Evolutionary conservation across 176 grass and related monocot species (phyloP), one percentile per base, ranked within the genome.

Genomic region (Avena atlantica): DNA sequence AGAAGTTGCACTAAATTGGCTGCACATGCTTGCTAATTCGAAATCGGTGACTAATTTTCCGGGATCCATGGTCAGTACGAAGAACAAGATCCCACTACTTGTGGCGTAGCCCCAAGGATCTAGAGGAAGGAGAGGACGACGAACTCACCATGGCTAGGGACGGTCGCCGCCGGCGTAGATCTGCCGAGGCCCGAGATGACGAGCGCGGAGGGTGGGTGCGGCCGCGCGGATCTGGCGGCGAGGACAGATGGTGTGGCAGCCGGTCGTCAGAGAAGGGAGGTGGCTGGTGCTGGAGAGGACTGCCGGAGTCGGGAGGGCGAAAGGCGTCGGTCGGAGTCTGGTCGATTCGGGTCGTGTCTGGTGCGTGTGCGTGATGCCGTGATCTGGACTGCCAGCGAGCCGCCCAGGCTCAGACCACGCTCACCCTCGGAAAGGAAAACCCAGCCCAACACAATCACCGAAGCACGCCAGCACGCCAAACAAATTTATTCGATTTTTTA

Each of bases 251-350:
- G 49, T 25, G 50, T 56, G 50, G 49, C 49, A 19, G 74, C 49
- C 50, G 49, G 74, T 77, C 25, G 74, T 34, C 74, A 25, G 74
- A 55, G 74, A 19, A 55, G 24, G 16, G 68, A 42, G 68, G 17
- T n/a, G 34, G 67, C 16, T 42, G 67, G 19, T 7, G 67, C 34
- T 20, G 68, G 68, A 70, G 67, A 55, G 50, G 74, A 56, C 55
- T 50, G 24, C 50, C 74, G 50, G 23, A 34, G 21, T 5, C 21
- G 23, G 48, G 73, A 17, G 72, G 0, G 21, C 72, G 47, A 75
- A 49, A 25, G 73, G 73, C 48, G 73, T 76, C 7, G 73, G 73
- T 76, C 73, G 73, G 73, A 6, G 49, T 76, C 14, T 76, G 73
- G 48, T 48, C 23, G 47, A 21, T 75, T 48, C 24, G 47, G 47